A percentile compares a stretch with the other conserved stretches of the same genome.
Evolutionary conservation across 2,329 filamentous ascomycete genomes (phyloP).

Genomic region (Didymella keratinophila): DNA sequence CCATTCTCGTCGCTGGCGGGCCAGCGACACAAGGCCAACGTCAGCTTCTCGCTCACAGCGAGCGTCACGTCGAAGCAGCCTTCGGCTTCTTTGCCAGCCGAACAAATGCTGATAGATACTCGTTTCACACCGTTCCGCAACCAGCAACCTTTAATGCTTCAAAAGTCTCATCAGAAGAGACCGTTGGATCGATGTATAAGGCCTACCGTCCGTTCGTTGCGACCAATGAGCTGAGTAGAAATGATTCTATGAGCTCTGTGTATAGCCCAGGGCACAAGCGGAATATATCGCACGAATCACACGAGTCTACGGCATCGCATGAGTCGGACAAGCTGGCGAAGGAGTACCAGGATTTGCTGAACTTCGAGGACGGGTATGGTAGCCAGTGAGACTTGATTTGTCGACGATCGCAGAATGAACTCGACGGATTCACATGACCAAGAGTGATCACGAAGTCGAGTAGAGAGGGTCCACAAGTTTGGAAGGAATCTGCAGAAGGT

Average conservation of each 20-base stretch:
- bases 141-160: neutral
- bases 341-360: slow-evolving; percentile 38
- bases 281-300: slow-evolving; percentile 22
- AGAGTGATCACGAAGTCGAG: neutral
- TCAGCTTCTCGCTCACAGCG: neutral
- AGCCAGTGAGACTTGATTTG: neutral
- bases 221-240: slow-evolving; percentile 3
- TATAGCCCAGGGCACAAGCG: slow-evolving; percentile 24
- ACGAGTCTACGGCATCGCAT: slow-evolving; percentile 24
- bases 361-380: slow-evolving; percentile 33
- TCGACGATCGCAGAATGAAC: neutral
- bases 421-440: too few relatives aligned
- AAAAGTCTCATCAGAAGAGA: neutral
- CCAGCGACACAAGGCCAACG: slow-evolving; percentile 7
- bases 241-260: slow-evolving; percentile 9
- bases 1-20: slow-evolving; percentile 34
- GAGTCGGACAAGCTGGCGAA: slow-evolving; percentile 33
- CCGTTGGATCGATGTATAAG: slow-evolving; percentile 3
- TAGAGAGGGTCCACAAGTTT: neutral
- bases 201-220: slow-evolving; percentile 12
- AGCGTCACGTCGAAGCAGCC: neutral
- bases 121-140: neutral
- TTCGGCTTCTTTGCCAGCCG: neutral
- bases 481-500: neutral
- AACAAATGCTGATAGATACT: slow-evolving; percentile 18